These are phyloP conservation scores for Hondaea fermentalgiana DNA, from an alignment of 108 stramenopile genomes.

Conservation along the genomic window DNA sequence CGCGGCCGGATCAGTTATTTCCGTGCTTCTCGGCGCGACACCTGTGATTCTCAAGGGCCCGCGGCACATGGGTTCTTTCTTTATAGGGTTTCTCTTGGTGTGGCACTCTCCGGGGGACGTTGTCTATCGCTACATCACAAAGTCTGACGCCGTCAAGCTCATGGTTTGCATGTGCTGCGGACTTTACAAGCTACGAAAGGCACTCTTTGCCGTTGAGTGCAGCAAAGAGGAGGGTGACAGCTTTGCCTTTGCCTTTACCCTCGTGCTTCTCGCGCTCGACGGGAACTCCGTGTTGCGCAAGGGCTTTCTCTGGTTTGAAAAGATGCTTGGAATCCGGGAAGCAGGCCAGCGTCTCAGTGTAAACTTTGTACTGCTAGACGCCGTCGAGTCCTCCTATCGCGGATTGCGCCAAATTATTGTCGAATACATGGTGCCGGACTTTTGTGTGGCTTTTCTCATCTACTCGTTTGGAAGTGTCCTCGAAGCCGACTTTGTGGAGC, in stretches of 20 bases:
- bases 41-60: conserved; percentile 21
- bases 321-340: background rate
- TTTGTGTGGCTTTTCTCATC: background rate
- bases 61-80: background rate
- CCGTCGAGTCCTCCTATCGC: background rate
- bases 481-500: background rate
- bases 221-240: background rate
- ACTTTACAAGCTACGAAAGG: conserved; percentile 22
- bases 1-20: background rate
- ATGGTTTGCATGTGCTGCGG: background rate
- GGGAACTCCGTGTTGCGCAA: background rate
- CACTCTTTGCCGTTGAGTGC: background rate
- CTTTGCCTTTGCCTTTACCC: background rate
- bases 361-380: background rate
- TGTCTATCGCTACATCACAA: background rate
- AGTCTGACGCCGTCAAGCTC: background rate
- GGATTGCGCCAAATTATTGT: background rate
- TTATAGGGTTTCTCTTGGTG: background rate
- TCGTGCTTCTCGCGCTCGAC: background rate
- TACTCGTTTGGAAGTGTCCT: background rate
- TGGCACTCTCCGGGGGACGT: background rate
- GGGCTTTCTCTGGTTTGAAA: background rate
- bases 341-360: background rate
- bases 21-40: background rate
- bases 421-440: background rate